Percentiles rank a stretch among this genome's conserved stretches.
These are phyloP conservation scores for Fusarium longipes DNA, from an alignment of 2,329 filamentous ascomycete genomes.

Conservation along the genomic window DNA sequence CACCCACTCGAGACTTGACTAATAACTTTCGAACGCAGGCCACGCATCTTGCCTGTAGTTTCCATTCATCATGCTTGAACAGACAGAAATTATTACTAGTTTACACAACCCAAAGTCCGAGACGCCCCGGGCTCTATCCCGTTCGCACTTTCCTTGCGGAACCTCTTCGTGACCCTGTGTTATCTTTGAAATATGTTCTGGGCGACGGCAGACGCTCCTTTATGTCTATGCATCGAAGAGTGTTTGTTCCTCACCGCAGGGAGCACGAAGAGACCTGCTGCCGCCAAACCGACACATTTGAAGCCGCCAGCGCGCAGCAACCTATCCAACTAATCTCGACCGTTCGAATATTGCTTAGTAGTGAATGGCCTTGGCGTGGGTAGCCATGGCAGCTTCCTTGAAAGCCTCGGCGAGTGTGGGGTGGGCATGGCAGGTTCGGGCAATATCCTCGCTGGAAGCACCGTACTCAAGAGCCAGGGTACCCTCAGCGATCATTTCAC, in stretches of 20 bases:
- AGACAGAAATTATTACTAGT: conserved; percentile 49
- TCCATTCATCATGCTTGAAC: conserved; percentile 48
- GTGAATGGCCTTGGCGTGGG: conserved; percentile 95
- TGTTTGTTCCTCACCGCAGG: conserved; percentile 26
- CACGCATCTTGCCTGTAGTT: conserved; percentile 30
- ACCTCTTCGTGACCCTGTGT: conserved; percentile 39
- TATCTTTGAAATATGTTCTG: conserved; percentile 30
- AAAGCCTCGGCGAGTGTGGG: conserved; percentile 96
- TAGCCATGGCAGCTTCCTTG: conserved; percentile 99
- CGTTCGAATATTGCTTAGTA: conserved; percentile 66
- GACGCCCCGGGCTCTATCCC: conserved; percentile 41
- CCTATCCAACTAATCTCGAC: conserved; percentile 25
- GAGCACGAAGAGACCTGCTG: conserved; percentile 32
- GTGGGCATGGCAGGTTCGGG: conserved; percentile 94
- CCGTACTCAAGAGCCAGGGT: conserved; percentile 96
- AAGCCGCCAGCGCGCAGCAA: conserved; percentile 9
- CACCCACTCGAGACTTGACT: neutral
- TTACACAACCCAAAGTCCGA: conserved; percentile 47
- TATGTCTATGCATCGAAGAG: conserved; percentile 31
- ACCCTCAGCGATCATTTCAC: conserved; percentile 99
- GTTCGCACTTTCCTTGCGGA: conserved; percentile 37
- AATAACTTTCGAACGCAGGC: conserved; percentile 16
- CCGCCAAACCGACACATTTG: conserved; percentile 5
- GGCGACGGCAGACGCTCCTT: conserved; percentile 27
- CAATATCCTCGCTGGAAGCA: conserved; percentile 93